Evolutionary conservation across 2,329 filamentous ascomycete genomes (phyloP), one percentile per base, ranked within the genome.

Genomic region (Fusarium tanahbumbuense): DNA sequence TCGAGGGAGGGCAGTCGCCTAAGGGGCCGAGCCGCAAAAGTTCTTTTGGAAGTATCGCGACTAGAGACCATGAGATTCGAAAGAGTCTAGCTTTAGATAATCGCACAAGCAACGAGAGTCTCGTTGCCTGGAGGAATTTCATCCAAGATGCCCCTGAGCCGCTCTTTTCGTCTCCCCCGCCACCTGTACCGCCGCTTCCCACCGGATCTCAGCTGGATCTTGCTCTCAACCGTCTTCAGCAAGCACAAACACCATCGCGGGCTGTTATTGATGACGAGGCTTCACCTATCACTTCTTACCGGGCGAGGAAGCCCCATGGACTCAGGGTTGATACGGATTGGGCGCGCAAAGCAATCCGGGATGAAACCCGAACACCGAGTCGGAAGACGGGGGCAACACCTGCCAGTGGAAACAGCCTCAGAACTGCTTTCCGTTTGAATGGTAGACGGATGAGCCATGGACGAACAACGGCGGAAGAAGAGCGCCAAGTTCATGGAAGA

Each of bases 181-280:
- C 76, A 18, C 76, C 76, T 8, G 62, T 77, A 16, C 75, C 76
- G 37, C 71, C 75, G n/a, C 56, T 76, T 23, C 72, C 74, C 22
- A 55, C 56, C 10, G 50, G 64, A n/a, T 70, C 72, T 44, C 62
- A 64, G 30, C 53, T 75, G 20, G 67, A 64, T 18, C 55, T 66
- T 34, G 48, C 53, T 16, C 50, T 71, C 48, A 45, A 44, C 44
- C 64, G 56, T 57, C 56, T 60, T 37, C 42, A 46, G 34, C 64
- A 58, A 45, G 37, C 44, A 20, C 65, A 52, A 34, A 53, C 56
- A 23, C 40, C 58, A 22, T 37, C 45, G 30, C 56, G 57, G 40
- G 60, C 48, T 42, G 58, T 53, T n/a, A 32, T 54, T 18, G 45
- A 48, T 27, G 50, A 32, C 7, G 61, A 55, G 20, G 44, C 16